Base-by-base conservation (phyloP, 495 filamentous ascomycete species). In the Entonaema liquescens region DNA sequence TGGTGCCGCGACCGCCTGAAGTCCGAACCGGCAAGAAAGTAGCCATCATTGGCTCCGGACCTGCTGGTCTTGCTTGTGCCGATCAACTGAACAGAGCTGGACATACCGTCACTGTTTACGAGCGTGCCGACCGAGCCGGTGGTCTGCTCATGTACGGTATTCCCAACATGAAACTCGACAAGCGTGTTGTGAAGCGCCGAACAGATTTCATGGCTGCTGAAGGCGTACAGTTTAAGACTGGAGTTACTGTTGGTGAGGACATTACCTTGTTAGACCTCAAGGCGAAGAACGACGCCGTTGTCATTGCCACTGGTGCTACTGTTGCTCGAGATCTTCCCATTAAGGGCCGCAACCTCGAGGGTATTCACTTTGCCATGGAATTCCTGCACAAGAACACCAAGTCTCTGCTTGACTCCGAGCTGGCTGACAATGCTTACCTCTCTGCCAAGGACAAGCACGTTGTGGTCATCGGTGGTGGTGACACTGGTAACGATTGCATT, bases 121-220 rank as follows among this genome's bases (percentile, higher is more conserved):
- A 99, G 86, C 93, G 95, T 42, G 89, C 95, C 68, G 95, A 99
- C 79, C 93, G 95, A 67, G 83, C 91, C 65, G 95, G 95, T 80
- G 95, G 95, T 76, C 84, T 99, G 67, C 90, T 99, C 74, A 99
- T 99, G 95, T 89, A 99, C 77, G 95, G 95, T 71, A 99, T 99
- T 67, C 95, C 95, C 53, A 99, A 99, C 86, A 99, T 99, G 95
- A 99, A 99, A 86, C 90, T 99, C 29, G 95, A 99, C 87, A 99
- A 99, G 87, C 93, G 92, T 77, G 87, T 99, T 62, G 95, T 99
- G 55, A 93, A 98, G 85, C 92, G 95, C 55, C 92, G 95, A 76
- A 93, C 95, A 21, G 91, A 99, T 80, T 91, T 99, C 80, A 97
- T 99, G 94, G 92, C 91, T 58, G 89, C 89, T 11, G 95, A 99